These are phyloP conservation scores for Phyllosticta citrichinensis DNA, from an alignment of 2,329 filamentous ascomycete genomes.

Conservation along the genomic window DNA sequence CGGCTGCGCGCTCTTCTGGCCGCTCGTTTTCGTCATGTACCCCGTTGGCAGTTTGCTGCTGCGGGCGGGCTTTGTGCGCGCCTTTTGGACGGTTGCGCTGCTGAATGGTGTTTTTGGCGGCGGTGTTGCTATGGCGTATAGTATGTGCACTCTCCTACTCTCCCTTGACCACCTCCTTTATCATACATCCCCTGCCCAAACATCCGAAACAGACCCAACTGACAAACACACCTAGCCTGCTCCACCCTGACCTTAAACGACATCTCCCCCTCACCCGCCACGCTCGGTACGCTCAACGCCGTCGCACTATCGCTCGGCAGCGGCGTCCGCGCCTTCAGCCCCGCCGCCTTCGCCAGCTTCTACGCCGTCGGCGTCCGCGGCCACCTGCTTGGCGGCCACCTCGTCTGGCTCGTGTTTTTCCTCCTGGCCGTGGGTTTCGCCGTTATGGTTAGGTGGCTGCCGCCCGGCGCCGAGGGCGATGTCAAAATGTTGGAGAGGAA, in stretches of 20 bases:
- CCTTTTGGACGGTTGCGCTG: not conserved
- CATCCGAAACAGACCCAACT: not conserved
- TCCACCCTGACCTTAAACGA: constrained; percentile 69
- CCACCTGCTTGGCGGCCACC: constrained; percentile 53
- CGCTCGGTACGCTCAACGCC: constrained; percentile 63
- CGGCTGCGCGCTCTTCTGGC: constrained; percentile 49
- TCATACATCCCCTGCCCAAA: too few relatives aligned
- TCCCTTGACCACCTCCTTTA: too few relatives aligned
- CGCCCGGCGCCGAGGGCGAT: constrained; percentile 21
- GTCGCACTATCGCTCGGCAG: constrained; percentile 53
- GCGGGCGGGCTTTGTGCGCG: not conserved
- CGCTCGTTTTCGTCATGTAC: constrained; percentile 49
- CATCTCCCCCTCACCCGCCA: constrained; percentile 52
- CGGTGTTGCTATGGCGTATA: not conserved
- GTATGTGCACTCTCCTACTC: too few relatives aligned
- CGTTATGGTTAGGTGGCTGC: constrained; percentile 12
- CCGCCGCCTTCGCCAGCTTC: constrained; percentile 55
- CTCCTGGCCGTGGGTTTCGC: constrained; percentile 26
- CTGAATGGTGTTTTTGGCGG: not conserved
- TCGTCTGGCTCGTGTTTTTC: constrained; percentile 53
- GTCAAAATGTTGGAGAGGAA: constrained; percentile 20
- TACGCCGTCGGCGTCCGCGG: constrained; percentile 57
- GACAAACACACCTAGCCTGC: constrained; percentile 32
- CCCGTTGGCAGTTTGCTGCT: constrained; percentile 23
- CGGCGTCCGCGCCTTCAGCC: constrained; percentile 54